Conservation (phyloP, 2,329 filamentous ascomycete genomes). For the Epichloe typhina region DNA sequence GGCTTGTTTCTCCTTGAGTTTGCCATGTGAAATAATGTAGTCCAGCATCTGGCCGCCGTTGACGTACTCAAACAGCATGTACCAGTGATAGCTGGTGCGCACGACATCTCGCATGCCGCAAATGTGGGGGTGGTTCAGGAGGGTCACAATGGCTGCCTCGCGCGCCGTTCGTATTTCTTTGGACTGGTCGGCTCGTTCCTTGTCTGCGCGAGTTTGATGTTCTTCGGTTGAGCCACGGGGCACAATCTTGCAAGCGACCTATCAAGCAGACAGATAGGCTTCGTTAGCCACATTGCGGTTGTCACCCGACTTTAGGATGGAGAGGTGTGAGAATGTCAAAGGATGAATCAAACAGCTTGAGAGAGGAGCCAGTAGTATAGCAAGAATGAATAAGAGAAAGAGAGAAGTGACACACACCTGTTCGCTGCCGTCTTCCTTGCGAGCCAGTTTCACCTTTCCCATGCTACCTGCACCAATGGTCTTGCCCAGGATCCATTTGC, state of each 20-base stretch:
- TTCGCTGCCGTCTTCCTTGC: slow-evolving; percentile 79
- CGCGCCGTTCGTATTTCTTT: slow-evolving; percentile 92
- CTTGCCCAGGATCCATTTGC: slow-evolving; percentile 91
- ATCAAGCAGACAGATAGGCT: neutral
- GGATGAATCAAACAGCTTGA: neutral
- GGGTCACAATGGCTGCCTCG: slow-evolving; percentile 90
- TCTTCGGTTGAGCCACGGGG: slow-evolving; percentile 83
- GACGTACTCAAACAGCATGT: slow-evolving; percentile 99
- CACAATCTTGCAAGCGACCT: slow-evolving; percentile 94
- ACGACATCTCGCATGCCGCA: slow-evolving; percentile 93
- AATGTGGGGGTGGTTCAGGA: slow-evolving; percentile 89
- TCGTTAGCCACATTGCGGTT: neutral
- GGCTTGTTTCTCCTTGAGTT: slow-evolving; percentile 95
- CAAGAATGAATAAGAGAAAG: neutral
- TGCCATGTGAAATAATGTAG: slow-evolving; percentile 97
- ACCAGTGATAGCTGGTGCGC: slow-evolving; percentile 96
- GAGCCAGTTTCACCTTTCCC: slow-evolving; percentile 95
- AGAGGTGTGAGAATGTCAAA: neutral
- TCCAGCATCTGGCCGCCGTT: slow-evolving; percentile 99
- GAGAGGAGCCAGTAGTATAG: neutral
- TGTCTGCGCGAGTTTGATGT: slow-evolving; percentile 54
- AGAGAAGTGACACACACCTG: slow-evolving; percentile 45
- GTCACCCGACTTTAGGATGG: neutral
- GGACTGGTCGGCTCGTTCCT: slow-evolving; percentile 85
- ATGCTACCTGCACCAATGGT: slow-evolving; percentile 96